These are phyloP conservation scores for Metschnikowia hibisci DNA, from an alignment of 805 yeast genomes.

Conservation along the genomic window DNA sequence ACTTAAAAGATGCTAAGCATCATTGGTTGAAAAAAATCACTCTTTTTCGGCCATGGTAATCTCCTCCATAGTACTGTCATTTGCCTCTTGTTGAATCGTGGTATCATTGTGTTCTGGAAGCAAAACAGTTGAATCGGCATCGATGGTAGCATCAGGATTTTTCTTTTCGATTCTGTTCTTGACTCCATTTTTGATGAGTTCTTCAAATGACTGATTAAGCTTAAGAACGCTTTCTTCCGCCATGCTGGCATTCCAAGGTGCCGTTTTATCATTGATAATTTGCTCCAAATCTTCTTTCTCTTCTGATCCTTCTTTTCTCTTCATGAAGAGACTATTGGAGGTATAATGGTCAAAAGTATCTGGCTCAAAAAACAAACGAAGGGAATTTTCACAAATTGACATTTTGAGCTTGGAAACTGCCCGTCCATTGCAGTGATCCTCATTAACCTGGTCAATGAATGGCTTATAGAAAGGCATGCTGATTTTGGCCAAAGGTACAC, in stretches of 20 bases:
- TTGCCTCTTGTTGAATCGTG: constrained; percentile 43
- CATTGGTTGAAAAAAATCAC: background rate
- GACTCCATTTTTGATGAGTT: constrained; percentile 40
- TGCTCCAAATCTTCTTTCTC: constrained; percentile 32
- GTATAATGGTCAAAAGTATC: constrained; percentile 77
- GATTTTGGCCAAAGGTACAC: constrained; percentile 74
- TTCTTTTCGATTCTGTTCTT: constrained; percentile 18
- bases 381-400: constrained; percentile 72
- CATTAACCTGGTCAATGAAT: constrained; percentile 51
- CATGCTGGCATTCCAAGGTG: constrained; percentile 53
- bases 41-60: background rate
- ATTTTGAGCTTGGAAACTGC: constrained; percentile 71
- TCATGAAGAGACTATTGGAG: constrained; percentile 50
- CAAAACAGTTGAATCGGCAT: constrained; percentile 48
- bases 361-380: constrained; percentile 75
- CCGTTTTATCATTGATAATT: constrained; percentile 45
- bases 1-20: background rate
- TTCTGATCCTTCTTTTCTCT: constrained; percentile 30
- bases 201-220: constrained; percentile 28
- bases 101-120: constrained; percentile 45
- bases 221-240: constrained; percentile 33
- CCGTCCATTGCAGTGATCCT: constrained; percentile 57
- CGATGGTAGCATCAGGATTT: constrained; percentile 25
- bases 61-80: constrained; percentile 47
- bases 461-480: constrained; percentile 73